phyloP scores from a whole-genome alignment of 1,284 basidiomycete genomes.

The Schizopora paradoxa region DNA sequence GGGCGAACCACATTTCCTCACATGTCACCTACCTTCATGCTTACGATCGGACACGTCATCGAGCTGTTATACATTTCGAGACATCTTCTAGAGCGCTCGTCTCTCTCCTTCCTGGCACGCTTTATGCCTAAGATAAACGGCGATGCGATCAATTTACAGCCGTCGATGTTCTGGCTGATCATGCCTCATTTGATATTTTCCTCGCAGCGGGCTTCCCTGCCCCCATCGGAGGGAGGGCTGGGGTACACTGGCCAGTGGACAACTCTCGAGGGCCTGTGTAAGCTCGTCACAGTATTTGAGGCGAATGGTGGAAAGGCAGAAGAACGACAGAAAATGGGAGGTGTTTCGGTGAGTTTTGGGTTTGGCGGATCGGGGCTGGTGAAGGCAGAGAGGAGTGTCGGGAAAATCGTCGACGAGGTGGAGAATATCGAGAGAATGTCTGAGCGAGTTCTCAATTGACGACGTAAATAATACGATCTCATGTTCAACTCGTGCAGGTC shows the following conservation, averaged over 20 bases:
- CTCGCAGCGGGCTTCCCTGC: conserved; percentile 56
- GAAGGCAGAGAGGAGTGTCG: too few relatives aligned
- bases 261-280: conserved; percentile 39
- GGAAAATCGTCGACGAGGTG: too few relatives aligned
- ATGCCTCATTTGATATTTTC: conserved; percentile 64
- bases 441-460: too few relatives aligned
- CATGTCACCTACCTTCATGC: conserved; percentile 51
- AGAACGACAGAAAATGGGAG: conserved; percentile 28
- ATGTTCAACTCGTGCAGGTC: too few relatives aligned
- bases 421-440: too few relatives aligned
- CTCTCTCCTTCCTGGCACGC: conserved; percentile 30
- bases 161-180: conserved; percentile 58
- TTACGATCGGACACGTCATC: conserved; percentile 47
- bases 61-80: conserved; percentile 49
- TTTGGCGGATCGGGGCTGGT: conserved; percentile 14
- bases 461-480: too few relatives aligned
- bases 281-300: conserved; percentile 44
- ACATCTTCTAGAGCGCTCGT: conserved; percentile 30
- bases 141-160: conserved; percentile 62
- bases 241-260: conserved; percentile 59
- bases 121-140: conserved; percentile 45
- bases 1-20: conserved; percentile 47
- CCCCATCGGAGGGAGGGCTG: conserved; percentile 56
- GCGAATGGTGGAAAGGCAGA: conserved; percentile 32
- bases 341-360: conserved; percentile 27